phyloP scores from a whole-genome alignment of 768 basidiomycete species.

The Rhizopogon roseolus region DNA sequence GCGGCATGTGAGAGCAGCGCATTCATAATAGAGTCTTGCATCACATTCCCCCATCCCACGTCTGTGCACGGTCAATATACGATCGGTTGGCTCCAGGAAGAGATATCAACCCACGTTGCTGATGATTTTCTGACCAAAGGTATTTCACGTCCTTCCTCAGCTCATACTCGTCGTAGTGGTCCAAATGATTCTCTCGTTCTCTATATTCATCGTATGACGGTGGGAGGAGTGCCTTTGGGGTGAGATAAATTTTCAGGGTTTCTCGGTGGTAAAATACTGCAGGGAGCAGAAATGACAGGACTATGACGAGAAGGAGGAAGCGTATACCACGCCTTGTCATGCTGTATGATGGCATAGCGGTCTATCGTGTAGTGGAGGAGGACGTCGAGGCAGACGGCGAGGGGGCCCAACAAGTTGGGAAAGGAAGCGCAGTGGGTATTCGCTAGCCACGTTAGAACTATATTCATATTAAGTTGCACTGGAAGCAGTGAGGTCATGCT shows the following conservation, averaged over 20 bases:
- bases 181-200: conserved; percentile 32
- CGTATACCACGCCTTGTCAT: conserved; percentile 22
- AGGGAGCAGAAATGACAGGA: background rate
- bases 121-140: conserved; percentile 45
- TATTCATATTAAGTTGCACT: too few relatives aligned
- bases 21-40: conserved; percentile 36
- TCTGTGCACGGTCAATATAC: conserved; percentile 13
- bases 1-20: conserved; percentile 29
- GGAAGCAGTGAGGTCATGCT: too few relatives aligned
- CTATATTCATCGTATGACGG: conserved; percentile 38
- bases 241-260: background rate
- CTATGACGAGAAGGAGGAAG: conserved; percentile 6
- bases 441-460: too few relatives aligned
- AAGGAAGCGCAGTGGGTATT: too few relatives aligned
- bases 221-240: conserved; percentile 17
- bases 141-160: conserved; percentile 31
- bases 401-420: background rate
- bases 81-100: background rate
- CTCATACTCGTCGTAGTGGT: conserved; percentile 37
- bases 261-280: background rate
- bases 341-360: conserved; percentile 14
- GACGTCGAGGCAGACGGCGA: background rate
- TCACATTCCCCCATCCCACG: conserved; percentile 36
- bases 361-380: background rate
- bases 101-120: conserved; percentile 26